phyloP scores from a whole-genome alignment of 2,329 filamentous ascomycete species.

The Monosporascus sp. region DNA sequence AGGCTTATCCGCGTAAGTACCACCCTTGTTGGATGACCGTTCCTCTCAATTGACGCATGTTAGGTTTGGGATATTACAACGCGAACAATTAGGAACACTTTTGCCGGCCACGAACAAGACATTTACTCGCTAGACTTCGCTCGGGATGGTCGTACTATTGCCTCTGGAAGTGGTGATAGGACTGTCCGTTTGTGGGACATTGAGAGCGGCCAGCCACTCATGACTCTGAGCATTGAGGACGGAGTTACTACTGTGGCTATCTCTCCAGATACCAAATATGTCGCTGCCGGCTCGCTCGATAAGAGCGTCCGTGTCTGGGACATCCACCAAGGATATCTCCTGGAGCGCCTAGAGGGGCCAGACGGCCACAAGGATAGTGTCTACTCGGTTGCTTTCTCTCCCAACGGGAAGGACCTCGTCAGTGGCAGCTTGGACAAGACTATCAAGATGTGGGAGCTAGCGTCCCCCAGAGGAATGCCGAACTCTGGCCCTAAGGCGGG shows the following conservation, averaged over 20 bases:
- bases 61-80: constrained; percentile 91
- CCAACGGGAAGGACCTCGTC: constrained; percentile 86
- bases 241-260: constrained; percentile 97
- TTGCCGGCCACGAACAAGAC: constrained; percentile 96
- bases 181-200: constrained; percentile 97
- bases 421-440: constrained; percentile 95
- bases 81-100: constrained; percentile 82
- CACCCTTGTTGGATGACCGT: neutral
- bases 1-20: constrained; percentile 83
- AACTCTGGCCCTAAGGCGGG: constrained; percentile 72
- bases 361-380: constrained; percentile 96
- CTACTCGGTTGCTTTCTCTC: constrained; percentile 93
- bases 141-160: constrained; percentile 87
- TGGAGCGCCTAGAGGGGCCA: constrained; percentile 86
- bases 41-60: constrained; percentile 5
- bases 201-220: constrained; percentile 71
- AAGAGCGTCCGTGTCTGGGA: constrained; percentile 99
- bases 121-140: constrained; percentile 97
- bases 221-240: constrained; percentile 89
- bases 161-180: constrained; percentile 89
- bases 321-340: constrained; percentile 74
- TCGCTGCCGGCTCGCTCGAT: constrained; percentile 90
- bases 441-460: constrained; percentile 98
- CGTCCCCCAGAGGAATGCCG: constrained; percentile 61
- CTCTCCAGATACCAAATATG: constrained; percentile 88